phyloP scores from a whole-genome alignment of 2,329 filamentous ascomycete genomes.

The Thielaviopsis ethacetica region DNA sequence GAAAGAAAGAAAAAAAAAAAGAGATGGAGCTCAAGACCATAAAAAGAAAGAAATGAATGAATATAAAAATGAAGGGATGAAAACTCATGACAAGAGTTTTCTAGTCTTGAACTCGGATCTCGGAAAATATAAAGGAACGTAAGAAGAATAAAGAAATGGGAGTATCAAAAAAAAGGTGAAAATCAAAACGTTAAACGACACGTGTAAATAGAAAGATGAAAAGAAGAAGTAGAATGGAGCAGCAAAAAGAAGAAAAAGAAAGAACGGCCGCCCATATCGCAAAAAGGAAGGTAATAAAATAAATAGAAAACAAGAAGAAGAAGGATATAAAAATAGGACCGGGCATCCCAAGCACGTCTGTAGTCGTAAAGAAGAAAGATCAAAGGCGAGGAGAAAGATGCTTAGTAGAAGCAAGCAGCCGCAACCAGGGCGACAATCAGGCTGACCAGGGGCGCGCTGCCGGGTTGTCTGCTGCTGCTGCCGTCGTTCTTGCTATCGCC shows the following conservation, averaged over 20 bases:
- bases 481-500: constrained; percentile 21
- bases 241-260: background rate
- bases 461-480: constrained; percentile 26
- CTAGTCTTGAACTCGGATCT: background rate
- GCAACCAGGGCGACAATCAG: constrained; percentile 40
- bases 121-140: constrained; percentile 4
- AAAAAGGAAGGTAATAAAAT: background rate
- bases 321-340: constrained; percentile 7
- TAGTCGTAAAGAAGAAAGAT: no score
- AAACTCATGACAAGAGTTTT: constrained; percentile 2
- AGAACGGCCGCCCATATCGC: background rate
- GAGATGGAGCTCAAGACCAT: background rate
- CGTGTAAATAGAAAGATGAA: no score
- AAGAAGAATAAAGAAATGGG: background rate
- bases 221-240: background rate
- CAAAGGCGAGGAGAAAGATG: no score
- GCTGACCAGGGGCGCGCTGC: constrained; percentile 34
- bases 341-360: constrained; percentile 1
- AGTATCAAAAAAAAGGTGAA: background rate
- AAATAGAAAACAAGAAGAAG: constrained; percentile 11
- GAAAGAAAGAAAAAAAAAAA: background rate
- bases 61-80: background rate
- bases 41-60: background rate
- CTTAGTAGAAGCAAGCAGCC: constrained; percentile 31
- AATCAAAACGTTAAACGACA: no score